A percentile compares a stretch with the other conserved stretches of the same genome.
Conservation (phyloP, 2,329 filamentous ascomycete species). For the Mycocentrospora acerina region DNA sequence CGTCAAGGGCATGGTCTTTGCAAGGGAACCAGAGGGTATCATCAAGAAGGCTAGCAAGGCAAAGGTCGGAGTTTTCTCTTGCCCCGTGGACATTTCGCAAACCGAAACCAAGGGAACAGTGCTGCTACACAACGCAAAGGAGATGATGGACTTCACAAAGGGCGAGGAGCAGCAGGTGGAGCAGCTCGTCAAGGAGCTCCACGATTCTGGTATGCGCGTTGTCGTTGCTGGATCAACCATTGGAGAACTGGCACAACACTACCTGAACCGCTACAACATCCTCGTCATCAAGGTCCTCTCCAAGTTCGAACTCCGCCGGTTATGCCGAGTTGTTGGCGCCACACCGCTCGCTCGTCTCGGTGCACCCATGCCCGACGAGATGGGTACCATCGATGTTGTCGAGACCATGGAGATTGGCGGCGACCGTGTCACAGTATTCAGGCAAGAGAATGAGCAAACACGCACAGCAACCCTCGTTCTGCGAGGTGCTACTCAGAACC, state of each 20-base stretch:
- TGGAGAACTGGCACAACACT: slow-evolving; percentile 94
- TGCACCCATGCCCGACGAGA: slow-evolving; percentile 99
- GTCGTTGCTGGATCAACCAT: slow-evolving; percentile 91
- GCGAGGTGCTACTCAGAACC: slow-evolving; percentile 94
- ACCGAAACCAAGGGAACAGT: slow-evolving; percentile 99
- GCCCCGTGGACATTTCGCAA: slow-evolving; percentile 90
- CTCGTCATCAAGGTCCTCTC: slow-evolving; percentile 95
- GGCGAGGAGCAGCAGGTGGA: slow-evolving; percentile 94
- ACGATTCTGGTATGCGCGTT: slow-evolving; percentile 90
- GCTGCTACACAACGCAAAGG: slow-evolving; percentile 92
- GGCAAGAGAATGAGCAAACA: slow-evolving; percentile 90
- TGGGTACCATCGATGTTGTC: slow-evolving; percentile 91
- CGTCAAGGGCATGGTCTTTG: slow-evolving; percentile 97
- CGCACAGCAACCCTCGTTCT: slow-evolving; percentile 93
- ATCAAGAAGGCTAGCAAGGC: slow-evolving; percentile 90
- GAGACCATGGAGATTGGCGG: slow-evolving; percentile 98
- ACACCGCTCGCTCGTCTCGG: slow-evolving; percentile 94
- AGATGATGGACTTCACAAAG: slow-evolving; percentile 98
- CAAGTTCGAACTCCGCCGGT: slow-evolving; percentile 93
- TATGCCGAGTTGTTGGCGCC: slow-evolving; percentile 94
- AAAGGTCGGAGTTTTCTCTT: slow-evolving; percentile 96
- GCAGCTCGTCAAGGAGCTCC: slow-evolving; percentile 86
- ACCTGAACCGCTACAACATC: slow-evolving; percentile 95
- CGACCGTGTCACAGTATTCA: slow-evolving; percentile 96
- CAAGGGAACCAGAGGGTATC: slow-evolving; percentile 84